Base-by-base conservation (phyloP, 768 basidiomycete species). In the Phlebiopsis flavidoalba region DNA sequence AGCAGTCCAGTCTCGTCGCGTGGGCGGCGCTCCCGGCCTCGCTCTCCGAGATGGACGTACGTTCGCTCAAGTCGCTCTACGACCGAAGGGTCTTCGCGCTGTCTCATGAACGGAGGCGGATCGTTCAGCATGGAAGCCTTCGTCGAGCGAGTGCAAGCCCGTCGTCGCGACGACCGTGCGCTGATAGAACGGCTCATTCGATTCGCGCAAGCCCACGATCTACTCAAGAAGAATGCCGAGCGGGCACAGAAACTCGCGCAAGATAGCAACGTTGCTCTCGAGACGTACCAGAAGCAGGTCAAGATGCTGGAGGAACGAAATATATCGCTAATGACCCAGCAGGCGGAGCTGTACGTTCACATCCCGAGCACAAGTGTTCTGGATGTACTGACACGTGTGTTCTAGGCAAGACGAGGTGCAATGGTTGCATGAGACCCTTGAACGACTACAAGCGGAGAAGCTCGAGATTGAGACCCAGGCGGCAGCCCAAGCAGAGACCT, bases 201-300 rank as follows among this genome's bases (percentile, higher is more conserved):
- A 24, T 90, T 93, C 66, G 94, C 91, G 1, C 88, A 92, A 72
- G 91, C 93, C 53, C 89, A 95, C 61, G 94, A 96, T 65, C 69
- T 95, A 64, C 80, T 96, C 62, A 96, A 94, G 81, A 90, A 88
- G 75, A 95, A 94, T 69, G 93, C 93, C 19, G 93, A 93, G 68
- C 80, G 93, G 53, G 94, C 93, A 21, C 90, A 95, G 78, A 93
- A 93, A 73, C 80, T 96, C 31, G 91, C 92, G 3, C 87, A 89
- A 71, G 94, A 95, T 54, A 90, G 88, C 45, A 86, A 84, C 61
- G 72, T 69, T 19, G 91, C 88, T 24, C 74, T 97, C 46, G 92
- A 93, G 77, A 93, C 88, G 17, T 96, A 97, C 69, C 91, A 96
- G 77, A 88, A 87, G 74, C 93, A 96, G 69, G 87, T 95, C 3